Evolutionary conservation across 2,329 filamentous ascomycete genomes (phyloP).

Genomic region (Ophioceras dolichostomum): DNA sequence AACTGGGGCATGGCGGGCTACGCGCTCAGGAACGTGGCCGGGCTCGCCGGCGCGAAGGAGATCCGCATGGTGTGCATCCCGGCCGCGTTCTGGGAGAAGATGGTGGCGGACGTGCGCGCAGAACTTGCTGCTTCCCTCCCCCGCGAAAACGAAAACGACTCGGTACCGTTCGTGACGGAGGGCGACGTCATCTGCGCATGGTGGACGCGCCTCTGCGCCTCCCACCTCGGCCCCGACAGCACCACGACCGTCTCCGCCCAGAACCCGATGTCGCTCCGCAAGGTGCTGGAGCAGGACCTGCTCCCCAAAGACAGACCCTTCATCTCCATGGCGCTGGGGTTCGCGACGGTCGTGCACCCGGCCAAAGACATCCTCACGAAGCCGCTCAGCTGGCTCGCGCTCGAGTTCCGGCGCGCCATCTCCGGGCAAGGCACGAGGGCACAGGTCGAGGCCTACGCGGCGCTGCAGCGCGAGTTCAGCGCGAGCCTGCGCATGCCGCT

Average conservation of each 20-base stretch:
- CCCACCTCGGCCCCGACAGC: no score
- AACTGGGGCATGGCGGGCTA: constrained; percentile 11
- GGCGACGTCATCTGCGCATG: constrained; percentile 25
- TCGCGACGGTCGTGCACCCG: constrained; percentile 10
- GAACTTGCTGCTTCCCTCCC: constrained; percentile 13
- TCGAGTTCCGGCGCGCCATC: constrained; percentile 15
- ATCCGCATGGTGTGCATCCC: constrained; percentile 23
- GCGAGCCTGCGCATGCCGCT: constrained; percentile 12
- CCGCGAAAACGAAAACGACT: constrained; percentile 1
- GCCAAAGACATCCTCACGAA: constrained; percentile 13
- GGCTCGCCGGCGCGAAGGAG: constrained; percentile 14
- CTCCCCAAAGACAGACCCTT: constrained; percentile 12
- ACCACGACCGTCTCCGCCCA: no score
- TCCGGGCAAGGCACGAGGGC: constrained; percentile 16
- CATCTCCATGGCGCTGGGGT: constrained; percentile 17
- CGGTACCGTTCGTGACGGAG: constrained; percentile 20
- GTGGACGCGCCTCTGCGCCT: constrained; percentile 17
- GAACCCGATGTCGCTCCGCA: no score
- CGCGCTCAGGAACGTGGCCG: constrained; percentile 12
- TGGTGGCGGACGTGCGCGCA: constrained; percentile 13
- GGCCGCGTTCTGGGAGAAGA: constrained; percentile 9
- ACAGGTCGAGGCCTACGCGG: constrained; percentile 22
- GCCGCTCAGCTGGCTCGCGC: constrained; percentile 16
- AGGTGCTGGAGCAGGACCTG: constrained; percentile 11
- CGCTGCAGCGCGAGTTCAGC: constrained; percentile 10